Evolutionary conservation across 768 basidiomycete genomes (phyloP), one percentile per base, ranked within the genome.

Genomic region (Phaffia australis): DNA sequence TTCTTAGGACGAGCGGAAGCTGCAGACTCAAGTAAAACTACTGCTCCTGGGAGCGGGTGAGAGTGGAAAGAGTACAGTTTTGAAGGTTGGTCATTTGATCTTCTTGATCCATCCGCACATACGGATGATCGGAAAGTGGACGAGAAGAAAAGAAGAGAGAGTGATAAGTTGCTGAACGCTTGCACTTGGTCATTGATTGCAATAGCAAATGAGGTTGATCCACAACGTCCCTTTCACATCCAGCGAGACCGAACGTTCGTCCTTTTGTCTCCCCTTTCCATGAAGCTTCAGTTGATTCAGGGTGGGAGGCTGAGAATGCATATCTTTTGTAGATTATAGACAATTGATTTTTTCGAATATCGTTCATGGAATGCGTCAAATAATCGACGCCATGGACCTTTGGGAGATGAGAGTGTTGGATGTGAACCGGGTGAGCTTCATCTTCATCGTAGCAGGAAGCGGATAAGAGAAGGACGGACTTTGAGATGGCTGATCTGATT

Each of bases 191-290:
- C 6, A 42, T 11, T 42, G 4, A 5, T 11, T 42, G 11, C 35
- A 56, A 58, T 71, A 92, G 87, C 92, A 98, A 86, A 98, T 97
- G 93, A 85, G 92, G 49, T 80, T 95, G 49, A 95, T 99, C 59
- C 93, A 98, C 77, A 83, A 84, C 66, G 80, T 89, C 1, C 86
- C 88, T 0, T 99, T 95, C 78, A 83, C 85, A 0, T 60, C 82
- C 0, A 82, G 84, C 72, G 95, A 98, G 76, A 81, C 88, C 49
- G 93, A 98, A 76, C 61, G 65, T 66, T 21, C 21, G 65, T 66
- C 27, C 32, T 1, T 23, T 18, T n/a, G 3, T 29, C 47, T 35
- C 25, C 42, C 21, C 46, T 23, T 1, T 19, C 16, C n/a, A 6
- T 48, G 27, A 19, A 30, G 60, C 30, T 8, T 46, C 6, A 25